Base-by-base conservation (phyloP, 371 early-diverging fungal genomes). In the Mucor mucedo region DNA sequence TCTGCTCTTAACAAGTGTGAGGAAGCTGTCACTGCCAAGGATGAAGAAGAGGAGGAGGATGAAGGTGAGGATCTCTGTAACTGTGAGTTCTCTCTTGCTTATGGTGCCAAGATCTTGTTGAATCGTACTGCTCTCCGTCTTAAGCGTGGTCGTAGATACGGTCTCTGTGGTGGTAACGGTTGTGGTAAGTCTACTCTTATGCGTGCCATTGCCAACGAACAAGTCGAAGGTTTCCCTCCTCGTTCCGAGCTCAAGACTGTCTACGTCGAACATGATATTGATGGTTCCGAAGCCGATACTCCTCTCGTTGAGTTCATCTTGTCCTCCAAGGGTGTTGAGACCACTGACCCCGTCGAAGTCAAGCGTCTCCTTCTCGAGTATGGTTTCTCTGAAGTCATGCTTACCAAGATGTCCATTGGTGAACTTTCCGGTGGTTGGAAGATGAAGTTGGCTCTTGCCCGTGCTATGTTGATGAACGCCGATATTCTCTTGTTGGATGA, bases 401-500 rank as follows among this genome's bases (percentile, higher is more conserved):
- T 83, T 44, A 77, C 78, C 52, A 84, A 87, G 68, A 66, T 67
- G 63, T 73, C 88, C 54, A 88, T 92, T 71, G 87, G 86, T 58
- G 84, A 87, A 56, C 85, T 95, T 16, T 91, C 92, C 62, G 94
- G 94, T 78, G 94, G 94, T 54, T 93, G 93, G 91, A 93, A 92
- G 82, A 93, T 92, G 89, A 91, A 93, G 84, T 78, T 95, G 55
- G 93, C 89, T 69, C 83, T 95, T 63, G 93, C 93, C 42, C 84
- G 90, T 65, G 91, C 93, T n/a, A 93, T 91, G 90, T 75, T 92
- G 60, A 77, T 86, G 76, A 87, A 92, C 47, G 93, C 95, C 21
- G 93, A 94, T 71, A 89, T 95, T 62, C 76, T 95, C 62, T 75
- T 95, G 52, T 76, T 95, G 62, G 96, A 95, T 76, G 96, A 95